Conservation (phyloP, 1,284 basidiomycete genomes). For the Sporisorium exsertum region DNA sequence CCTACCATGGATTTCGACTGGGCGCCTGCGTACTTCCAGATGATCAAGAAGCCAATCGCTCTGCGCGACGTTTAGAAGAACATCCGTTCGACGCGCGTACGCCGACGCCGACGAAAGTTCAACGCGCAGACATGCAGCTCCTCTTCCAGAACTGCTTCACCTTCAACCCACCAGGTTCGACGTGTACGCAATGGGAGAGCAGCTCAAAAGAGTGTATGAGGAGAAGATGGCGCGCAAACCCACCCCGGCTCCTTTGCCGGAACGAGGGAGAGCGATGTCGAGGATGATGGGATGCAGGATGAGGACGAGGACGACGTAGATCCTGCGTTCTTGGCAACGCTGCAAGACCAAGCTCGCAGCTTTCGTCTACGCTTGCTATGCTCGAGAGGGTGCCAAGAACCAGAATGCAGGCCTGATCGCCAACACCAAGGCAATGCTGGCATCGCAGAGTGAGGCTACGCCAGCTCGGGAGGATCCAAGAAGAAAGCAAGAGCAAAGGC, state of each 20-base stretch:
- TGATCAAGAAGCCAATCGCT: slow-evolving; percentile 95
- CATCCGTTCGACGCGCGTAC: slow-evolving; percentile 82
- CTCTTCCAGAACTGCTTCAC: slow-evolving; percentile 92
- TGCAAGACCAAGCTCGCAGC: slow-evolving; percentile 61
- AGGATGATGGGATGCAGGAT: slow-evolving; percentile 68
- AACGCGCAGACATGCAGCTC: slow-evolving; percentile 87
- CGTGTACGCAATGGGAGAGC: slow-evolving; percentile 76
- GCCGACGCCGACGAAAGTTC: slow-evolving; percentile 80
- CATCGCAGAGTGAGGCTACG: slow-evolving; percentile 55
- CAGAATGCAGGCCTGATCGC: slow-evolving; percentile 60
- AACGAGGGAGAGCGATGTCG: slow-evolving; percentile 70
- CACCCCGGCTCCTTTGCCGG: slow-evolving; percentile 61
- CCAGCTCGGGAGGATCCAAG: slow-evolving; percentile 45
- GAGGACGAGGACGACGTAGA: slow-evolving; percentile 60
- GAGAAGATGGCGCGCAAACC: slow-evolving; percentile 89
- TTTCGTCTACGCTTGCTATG: slow-evolving; percentile 58
- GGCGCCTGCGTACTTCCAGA: slow-evolving; percentile 85
- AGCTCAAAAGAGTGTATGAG: slow-evolving; percentile 84
- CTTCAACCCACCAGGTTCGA: slow-evolving; percentile 90
- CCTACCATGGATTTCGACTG: slow-evolving; percentile 84
- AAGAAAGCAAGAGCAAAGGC: slow-evolving; percentile 58
- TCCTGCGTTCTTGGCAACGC: slow-evolving; percentile 49
- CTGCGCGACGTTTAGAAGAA: slow-evolving; percentile 73
- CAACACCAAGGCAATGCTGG: slow-evolving; percentile 59
- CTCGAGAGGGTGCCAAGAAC: slow-evolving; percentile 61